Conservation (phyloP, 1,139 yeast genomes). For the Nakaseomyces uthaithaninus region DNA sequence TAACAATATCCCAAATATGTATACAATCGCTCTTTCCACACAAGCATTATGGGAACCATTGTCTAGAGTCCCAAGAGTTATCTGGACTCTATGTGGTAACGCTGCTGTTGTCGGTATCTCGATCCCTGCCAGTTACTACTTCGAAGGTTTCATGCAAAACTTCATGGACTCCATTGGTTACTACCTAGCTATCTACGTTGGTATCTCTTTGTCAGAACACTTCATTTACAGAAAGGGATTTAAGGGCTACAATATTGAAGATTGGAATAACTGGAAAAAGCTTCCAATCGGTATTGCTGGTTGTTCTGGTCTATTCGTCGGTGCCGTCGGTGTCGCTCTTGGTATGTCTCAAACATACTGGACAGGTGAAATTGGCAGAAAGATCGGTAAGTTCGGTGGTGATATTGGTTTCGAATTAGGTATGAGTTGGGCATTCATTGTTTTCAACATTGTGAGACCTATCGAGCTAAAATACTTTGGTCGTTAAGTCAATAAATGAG, state of each 20-base stretch:
- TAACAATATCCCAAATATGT: slow-evolving; percentile 86
- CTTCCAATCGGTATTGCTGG: slow-evolving; percentile 76
- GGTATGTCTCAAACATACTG: slow-evolving; percentile 88
- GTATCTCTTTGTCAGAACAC: slow-evolving; percentile 67
- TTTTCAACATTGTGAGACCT: slow-evolving; percentile 53
- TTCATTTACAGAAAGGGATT: slow-evolving; percentile 62
- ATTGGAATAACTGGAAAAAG: slow-evolving; percentile 46
- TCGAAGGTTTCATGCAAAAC: slow-evolving; percentile 62
- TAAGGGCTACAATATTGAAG: slow-evolving; percentile 52
- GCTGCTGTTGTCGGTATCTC: slow-evolving; percentile 71
- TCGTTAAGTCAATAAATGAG: too few relatives aligned
- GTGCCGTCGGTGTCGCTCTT: slow-evolving; percentile 73
- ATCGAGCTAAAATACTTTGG: slow-evolving; percentile 62
- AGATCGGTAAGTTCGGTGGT: slow-evolving; percentile 63
- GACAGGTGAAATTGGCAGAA: slow-evolving; percentile 55
- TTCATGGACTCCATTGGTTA: slow-evolving; percentile 87
- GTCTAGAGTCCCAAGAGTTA: slow-evolving; percentile 63
- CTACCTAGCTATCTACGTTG: slow-evolving; percentile 78
- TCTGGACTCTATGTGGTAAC: slow-evolving; percentile 73
- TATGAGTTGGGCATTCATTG: slow-evolving; percentile 57
- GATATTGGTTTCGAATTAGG: slow-evolving; percentile 84
- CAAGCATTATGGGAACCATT: slow-evolving; percentile 73
- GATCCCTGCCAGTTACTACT: slow-evolving; percentile 75
- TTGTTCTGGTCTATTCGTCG: slow-evolving; percentile 64
- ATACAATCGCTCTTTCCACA: slow-evolving; percentile 75